Conservation (phyloP, 1,284 basidiomycete species). For the Moesziomyces sp. region DNA sequence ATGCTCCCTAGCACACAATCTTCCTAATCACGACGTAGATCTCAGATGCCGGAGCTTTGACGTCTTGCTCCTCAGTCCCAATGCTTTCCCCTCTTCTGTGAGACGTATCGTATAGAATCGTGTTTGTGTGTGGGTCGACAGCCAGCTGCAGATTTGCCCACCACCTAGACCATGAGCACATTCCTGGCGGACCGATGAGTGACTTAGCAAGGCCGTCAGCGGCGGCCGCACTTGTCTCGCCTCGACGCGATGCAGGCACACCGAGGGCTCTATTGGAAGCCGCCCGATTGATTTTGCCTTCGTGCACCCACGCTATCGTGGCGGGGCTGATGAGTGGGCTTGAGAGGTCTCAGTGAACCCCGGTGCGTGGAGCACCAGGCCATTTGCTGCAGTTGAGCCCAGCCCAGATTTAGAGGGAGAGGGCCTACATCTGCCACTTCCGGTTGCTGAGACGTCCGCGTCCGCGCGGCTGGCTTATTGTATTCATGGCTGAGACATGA, state of each 20-base stretch:
- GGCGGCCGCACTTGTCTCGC: constrained; percentile 27
- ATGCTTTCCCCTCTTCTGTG: too few relatives aligned
- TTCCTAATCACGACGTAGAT: too few relatives aligned
- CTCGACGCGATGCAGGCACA: neutral
- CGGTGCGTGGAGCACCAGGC: too few relatives aligned
- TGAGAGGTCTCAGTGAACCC: neutral
- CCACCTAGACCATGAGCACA: neutral
- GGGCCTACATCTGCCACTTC: neutral
- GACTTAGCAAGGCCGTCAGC: constrained; percentile 6
- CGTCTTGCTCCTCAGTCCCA: too few relatives aligned
- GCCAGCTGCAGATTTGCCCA: neutral
- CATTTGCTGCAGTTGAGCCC: too few relatives aligned
- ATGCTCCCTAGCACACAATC: too few relatives aligned
- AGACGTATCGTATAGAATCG: too few relatives aligned
- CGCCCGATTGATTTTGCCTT: too few relatives aligned
- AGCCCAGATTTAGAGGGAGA: too few relatives aligned
- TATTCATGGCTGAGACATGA: neutral
- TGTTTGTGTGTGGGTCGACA: too few relatives aligned
- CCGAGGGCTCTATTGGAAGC: too few relatives aligned
- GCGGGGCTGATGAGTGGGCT: neutral
- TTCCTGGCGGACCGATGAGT: neutral
- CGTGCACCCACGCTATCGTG: neutral
- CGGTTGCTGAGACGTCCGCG: neutral
- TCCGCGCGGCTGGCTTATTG: neutral
- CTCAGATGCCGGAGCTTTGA: too few relatives aligned